These are phyloP conservation scores for Solanum infundibuliforme DNA, from an alignment of 257 asterid genomes.

Conservation along the genomic window DNA sequence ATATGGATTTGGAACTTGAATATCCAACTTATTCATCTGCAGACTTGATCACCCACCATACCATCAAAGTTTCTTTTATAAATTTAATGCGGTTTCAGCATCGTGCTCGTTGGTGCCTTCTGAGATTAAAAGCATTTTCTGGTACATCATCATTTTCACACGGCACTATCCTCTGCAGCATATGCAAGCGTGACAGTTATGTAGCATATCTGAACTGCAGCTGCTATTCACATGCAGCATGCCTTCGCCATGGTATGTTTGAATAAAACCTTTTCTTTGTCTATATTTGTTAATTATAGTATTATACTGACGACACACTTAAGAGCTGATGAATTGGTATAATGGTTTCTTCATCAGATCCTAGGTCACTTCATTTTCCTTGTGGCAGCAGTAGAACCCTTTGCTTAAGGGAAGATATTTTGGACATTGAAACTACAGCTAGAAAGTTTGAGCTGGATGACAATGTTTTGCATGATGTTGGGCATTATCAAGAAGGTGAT, in stretches of 20 bases:
- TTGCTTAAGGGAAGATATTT: conserved; percentile 58
- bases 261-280: background rate
- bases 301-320: background rate
- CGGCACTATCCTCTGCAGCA: conserved; percentile 82
- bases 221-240: conserved; percentile 61
- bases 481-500: conserved; percentile 28
- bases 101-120: conserved; percentile 72
- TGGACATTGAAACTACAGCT: conserved; percentile 67
- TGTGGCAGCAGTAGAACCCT: conserved; percentile 47
- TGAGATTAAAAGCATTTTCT: conserved; percentile 33
- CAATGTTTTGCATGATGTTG: conserved; percentile 34
- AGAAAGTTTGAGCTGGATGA: conserved; percentile 67
- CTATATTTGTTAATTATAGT: background rate
- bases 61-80: conserved; percentile 59
- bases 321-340: conserved; percentile 8
- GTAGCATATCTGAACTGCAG: conserved; percentile 75
- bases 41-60: conserved; percentile 34
- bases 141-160: conserved; percentile 48
- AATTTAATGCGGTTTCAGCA: conserved; percentile 82
- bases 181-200: conserved; percentile 87
- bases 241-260: conserved; percentile 86
- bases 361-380: conserved; percentile 37
- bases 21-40: conserved; percentile 30
- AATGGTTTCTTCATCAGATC: conserved; percentile 34
- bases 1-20: conserved; percentile 21